Base-by-base conservation (phyloP, 179 eudicot genomes). In the Patellifolia procumbens region DNA sequence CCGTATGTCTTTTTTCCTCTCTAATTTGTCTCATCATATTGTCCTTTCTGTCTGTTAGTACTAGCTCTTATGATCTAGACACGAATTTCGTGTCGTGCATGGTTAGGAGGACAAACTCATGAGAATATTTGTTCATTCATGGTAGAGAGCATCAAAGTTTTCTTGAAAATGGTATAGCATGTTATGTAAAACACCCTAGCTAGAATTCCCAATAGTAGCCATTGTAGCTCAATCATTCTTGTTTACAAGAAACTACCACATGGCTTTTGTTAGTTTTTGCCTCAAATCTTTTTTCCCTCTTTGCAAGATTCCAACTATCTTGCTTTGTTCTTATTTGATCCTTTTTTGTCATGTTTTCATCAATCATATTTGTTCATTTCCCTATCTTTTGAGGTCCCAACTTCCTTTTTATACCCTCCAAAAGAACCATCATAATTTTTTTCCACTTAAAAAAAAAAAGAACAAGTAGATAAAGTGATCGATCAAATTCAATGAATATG, bases 1-100 rank as follows among this genome's bases (percentile, higher is more conserved):
- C 98, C 98, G 98, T 94, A 91, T 72, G 68, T 79, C 42, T 15
- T 74, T 67, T 76, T 39, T 10, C 19, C 34, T 7, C 2, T 59
- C 58, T 69, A 22, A 32, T 39, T 72, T 31, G 19, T 2, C 15
- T 45, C 12, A 3, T 22, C 5, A n/a, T 20, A 5, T 22, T 43
- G 22, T 52, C 13, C 4, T 53, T 32, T 28, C 7, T 68, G 16
- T 34, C 48, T 73, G 13, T 58, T 31, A 42, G 70, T 39, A 26
- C 31, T 45, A 39, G 34, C 35, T 46, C 35, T n/a, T 66, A 10
- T 19, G 8, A 66, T 66, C 70, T 64, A 6, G 15, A 4, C 28
- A 5, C 53, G 8, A 24, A 2, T 66, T 66, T 67, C 29, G 17
- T 45, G 49, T 29, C 13, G 68, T 63, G 58, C 20, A 52, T 28